phyloP scores from a whole-genome alignment of 2,329 filamentous ascomycete species.

The Diplodia intermedia region DNA sequence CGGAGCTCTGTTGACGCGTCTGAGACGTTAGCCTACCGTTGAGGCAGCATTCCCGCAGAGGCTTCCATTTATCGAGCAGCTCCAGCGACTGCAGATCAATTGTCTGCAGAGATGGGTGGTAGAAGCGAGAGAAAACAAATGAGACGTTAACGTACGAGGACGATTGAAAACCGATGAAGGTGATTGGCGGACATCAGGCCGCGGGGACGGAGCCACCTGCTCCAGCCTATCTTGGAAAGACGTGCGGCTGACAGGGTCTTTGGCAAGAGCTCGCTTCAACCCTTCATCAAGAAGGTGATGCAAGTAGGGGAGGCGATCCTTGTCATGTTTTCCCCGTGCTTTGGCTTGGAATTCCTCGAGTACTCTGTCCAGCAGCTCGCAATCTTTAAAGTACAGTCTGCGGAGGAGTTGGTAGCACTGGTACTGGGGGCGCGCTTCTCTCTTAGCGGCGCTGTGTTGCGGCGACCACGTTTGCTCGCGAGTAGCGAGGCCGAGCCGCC shows the following conservation, averaged over 20 bases:
- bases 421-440: conserved; percentile 32
- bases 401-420: conserved; percentile 37
- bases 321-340: conserved; percentile 28
- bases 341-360: conserved; percentile 36
- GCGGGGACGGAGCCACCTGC: neutral
- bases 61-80: neutral
- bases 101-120: neutral
- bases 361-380: conserved; percentile 35
- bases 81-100: neutral
- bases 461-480: conserved; percentile 39
- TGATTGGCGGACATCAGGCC: too few relatives aligned
- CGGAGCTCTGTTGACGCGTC: neutral
- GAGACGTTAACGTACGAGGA: neutral
- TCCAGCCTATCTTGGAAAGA: neutral
- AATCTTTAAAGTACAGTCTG: conserved; percentile 35
- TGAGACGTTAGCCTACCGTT: neutral
- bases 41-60: too few relatives aligned
- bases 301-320: conserved; percentile 35
- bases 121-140: neutral
- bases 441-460: conserved; percentile 1
- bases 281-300: conserved; percentile 34
- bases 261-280: neutral
- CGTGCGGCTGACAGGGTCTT: neutral
- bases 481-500: conserved; percentile 13
- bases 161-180: conserved; percentile 14